Evolutionary conservation across 441 rosid genomes (phyloP).

Genomic region (Pelargonium citronellum): DNA sequence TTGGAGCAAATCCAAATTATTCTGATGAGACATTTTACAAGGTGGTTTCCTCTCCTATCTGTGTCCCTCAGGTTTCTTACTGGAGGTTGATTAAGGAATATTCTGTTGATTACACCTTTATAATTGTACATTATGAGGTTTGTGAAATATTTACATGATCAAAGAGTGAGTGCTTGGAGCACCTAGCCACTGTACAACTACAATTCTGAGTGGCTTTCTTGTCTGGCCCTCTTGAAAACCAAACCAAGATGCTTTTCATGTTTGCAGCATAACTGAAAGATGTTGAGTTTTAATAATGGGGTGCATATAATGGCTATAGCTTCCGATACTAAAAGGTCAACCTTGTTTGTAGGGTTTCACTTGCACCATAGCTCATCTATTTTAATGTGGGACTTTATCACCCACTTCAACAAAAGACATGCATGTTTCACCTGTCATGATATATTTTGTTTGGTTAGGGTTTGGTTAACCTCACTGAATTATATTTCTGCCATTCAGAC

Average conservation of each 20-base stretch:
- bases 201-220: background rate
- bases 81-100: background rate
- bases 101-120: background rate
- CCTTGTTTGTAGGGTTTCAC: too few relatives aligned
- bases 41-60: conserved; percentile 36
- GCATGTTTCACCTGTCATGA: background rate
- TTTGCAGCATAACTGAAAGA: background rate
- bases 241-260: background rate
- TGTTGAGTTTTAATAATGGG: background rate
- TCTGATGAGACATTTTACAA: conserved; percentile 79
- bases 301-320: too few relatives aligned
- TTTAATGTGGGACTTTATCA: too few relatives aligned
- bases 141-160: background rate
- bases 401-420: background rate
- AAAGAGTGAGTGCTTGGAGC: conserved; percentile 7
- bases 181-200: background rate
- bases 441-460: background rate
- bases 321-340: too few relatives aligned
- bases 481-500: background rate
- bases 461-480: background rate
- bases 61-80: background rate
- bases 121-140: too few relatives aligned
- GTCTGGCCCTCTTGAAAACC: background rate
- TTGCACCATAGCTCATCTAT: too few relatives aligned
- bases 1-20: conserved; percentile 85